These are phyloP conservation scores for Phytophthora nicotianae DNA, from an alignment of 352 stramenopile genomes.

Conservation along the genomic window DNA sequence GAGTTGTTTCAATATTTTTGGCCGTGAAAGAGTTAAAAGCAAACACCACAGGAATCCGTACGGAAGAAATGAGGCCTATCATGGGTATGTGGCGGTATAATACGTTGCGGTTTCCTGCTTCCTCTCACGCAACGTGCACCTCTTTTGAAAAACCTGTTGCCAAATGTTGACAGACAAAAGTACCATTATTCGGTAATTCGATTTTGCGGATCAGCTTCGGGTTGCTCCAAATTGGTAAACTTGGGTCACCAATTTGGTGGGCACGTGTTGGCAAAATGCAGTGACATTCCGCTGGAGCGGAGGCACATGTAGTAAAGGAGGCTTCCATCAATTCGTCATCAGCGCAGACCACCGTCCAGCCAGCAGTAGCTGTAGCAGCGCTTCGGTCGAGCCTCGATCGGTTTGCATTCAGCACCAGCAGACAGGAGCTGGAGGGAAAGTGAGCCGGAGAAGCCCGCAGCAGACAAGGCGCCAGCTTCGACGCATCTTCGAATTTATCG, in stretches of 20 bases:
- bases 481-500: constrained; percentile 34
- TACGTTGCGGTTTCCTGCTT: no score
- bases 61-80: no score
- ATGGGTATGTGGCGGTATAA: no score
- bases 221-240: background rate
- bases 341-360: background rate
- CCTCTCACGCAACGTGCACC: no score
- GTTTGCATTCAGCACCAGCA: background rate
- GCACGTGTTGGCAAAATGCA: background rate
- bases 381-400: background rate
- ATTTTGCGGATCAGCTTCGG: background rate
- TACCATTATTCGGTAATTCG: background rate
- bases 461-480: constrained; percentile 14
- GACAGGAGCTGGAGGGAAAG: constrained; percentile 6
- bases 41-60: background rate
- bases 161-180: background rate
- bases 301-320: no score
- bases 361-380: background rate
- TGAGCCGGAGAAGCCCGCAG: constrained; percentile 16
- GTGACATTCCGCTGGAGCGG: background rate
- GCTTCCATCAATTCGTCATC: no score
- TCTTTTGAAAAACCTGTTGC: no score
- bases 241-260: background rate
- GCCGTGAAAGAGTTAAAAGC: no score
- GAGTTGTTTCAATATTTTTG: no score